phyloP scores from a whole-genome alignment of 345 rosid genomes.

The Dipteronia dyeriana region DNA sequence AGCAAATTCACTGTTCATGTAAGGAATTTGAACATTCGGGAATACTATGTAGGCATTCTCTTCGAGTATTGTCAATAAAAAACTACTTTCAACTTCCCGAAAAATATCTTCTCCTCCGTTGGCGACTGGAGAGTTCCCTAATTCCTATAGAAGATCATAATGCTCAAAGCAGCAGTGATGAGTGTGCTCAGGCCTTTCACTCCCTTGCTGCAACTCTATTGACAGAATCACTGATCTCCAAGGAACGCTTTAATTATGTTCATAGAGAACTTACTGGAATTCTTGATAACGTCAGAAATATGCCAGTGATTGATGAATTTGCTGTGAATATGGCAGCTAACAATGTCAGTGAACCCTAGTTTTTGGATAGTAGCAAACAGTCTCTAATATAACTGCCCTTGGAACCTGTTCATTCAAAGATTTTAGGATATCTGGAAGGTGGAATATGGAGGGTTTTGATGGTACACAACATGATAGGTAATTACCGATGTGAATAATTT shows the following conservation, averaged over 20 bases:
- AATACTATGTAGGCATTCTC: conserved; percentile 77
- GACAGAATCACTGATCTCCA: conserved; percentile 64
- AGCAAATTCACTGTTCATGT: conserved; percentile 85
- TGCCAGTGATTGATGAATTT: conserved; percentile 41
- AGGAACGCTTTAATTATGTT: conserved; percentile 56
- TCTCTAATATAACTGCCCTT: conserved; percentile 5
- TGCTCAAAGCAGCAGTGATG: conserved; percentile 48
- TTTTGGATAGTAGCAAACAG: conserved; percentile 4
- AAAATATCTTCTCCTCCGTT: conserved; percentile 68
- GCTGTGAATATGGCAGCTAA: conserved; percentile 43
- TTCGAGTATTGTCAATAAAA: conserved; percentile 67
- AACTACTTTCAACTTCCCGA: conserved; percentile 85
- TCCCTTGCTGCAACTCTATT: conserved; percentile 65
- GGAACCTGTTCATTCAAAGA: conserved; percentile 11
- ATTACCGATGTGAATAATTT: conserved; percentile 12
- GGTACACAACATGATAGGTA: conserved; percentile 5
- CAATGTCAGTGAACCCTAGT: conserved; percentile 41
- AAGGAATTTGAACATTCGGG: conserved; percentile 90
- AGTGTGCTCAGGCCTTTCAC: conserved; percentile 63
- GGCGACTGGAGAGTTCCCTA: conserved; percentile 63
- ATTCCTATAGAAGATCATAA: conserved; percentile 44
- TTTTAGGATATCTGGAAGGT: conserved; percentile 11
- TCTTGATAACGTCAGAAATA: conserved; percentile 57
- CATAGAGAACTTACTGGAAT: conserved; percentile 61
- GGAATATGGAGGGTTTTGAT: neutral